phyloP scores from a whole-genome alignment of 164 flowering plant genomes.

The Euptelea pleiosperma region DNA sequence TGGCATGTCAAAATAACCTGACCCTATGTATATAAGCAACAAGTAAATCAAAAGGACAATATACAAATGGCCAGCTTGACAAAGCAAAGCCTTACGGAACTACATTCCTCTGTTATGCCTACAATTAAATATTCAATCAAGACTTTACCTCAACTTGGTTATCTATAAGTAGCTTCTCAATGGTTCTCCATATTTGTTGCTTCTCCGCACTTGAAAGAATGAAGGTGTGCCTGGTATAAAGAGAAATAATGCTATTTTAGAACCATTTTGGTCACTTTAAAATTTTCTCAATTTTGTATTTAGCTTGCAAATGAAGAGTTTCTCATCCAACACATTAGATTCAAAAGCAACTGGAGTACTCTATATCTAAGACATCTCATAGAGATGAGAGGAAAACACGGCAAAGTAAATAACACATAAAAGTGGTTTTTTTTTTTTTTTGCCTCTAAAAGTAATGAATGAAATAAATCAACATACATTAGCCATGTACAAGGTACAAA shows the following conservation, averaged over 20 bases:
- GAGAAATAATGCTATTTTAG: background rate
- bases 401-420: background rate
- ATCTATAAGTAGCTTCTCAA: conserved; percentile 74
- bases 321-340: background rate
- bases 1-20: too few relatives aligned
- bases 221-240: conserved; percentile 66
- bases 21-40: too few relatives aligned
- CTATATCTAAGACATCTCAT: background rate
- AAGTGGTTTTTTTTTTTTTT: background rate
- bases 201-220: conserved; percentile 59
- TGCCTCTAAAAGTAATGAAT: background rate
- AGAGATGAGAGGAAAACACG: background rate
- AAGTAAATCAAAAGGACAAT: too few relatives aligned
- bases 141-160: conserved; percentile 86
- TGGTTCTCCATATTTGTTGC: conserved; percentile 79
- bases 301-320: background rate
- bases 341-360: background rate
- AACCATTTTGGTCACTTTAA: too few relatives aligned
- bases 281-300: too few relatives aligned
- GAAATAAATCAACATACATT: conserved; percentile 1
- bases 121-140: background rate
- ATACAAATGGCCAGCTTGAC: too few relatives aligned
- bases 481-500: background rate
- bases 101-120: background rate
- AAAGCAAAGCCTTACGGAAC: background rate